Evolutionary conservation across 108 stramenopile species (phyloP), one percentile per base, ranked within the genome.

Genomic region (Nannochloropsis gaditana): DNA sequence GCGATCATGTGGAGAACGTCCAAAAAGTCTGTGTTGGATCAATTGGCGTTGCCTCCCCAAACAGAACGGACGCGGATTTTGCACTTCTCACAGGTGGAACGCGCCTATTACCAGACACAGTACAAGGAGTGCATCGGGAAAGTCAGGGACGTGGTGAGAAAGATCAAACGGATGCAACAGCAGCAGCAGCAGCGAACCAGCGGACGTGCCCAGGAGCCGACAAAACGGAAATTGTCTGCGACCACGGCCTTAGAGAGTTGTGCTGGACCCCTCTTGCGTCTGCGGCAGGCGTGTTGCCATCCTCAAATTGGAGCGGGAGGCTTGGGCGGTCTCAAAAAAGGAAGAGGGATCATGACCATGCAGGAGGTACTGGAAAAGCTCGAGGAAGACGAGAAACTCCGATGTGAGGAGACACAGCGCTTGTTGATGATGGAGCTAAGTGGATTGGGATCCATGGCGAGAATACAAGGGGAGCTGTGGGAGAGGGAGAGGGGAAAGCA

Each of bases 201-300:
- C 31, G 31, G 31, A 31, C 31, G 31, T 31, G 31, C 31, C 31
- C 47, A 50, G 47, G 47, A 50, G 0, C 11, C 10, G 59, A 8
- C 15, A 73, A 73, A 73, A n/a, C 15, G n/a, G n/a, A 31, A 31
- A 31, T 31, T 31, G 1, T 59, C 50, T 10, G 80, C 41, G 21
- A 42, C 8, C 21, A 41, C 80, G 11, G 80, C 80, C 8, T 41
- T 81, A 41, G 80, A 42, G 80, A 42, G 6, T n/a, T 21, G 41
- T 11, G 80, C 80, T 5, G 80, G 21, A 8, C 80, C 84, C n/a
- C 44, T 88, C 17, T 43, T 88, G 11, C 42, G 45, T 42, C 82
- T 88, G 42, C 50, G 88, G 17, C 88, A 88, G 80, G 88, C 88
- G 11, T 88, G 88, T 82, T 88, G 88, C 45, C 88, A 88, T 82